Percentiles rank a stretch among this genome's conserved stretches.
phyloP scores from a whole-genome alignment of 371 early-diverging fungal genomes.

The Nosema muscidifuracis region DNA sequence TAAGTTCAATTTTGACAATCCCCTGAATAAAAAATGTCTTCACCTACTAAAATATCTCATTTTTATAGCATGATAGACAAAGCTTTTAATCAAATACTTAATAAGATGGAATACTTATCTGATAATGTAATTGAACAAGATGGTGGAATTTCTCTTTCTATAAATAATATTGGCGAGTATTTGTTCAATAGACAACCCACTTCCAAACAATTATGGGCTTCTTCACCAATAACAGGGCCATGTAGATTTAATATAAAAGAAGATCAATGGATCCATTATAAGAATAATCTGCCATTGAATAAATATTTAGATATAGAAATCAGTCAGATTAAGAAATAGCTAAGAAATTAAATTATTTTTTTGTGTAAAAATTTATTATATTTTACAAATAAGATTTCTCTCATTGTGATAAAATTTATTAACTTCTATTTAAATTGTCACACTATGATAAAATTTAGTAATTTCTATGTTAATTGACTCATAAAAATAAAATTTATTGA shows the following conservation, averaged over 20 bases:
- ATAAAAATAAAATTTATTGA: no score
- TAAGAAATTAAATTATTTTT: no score
- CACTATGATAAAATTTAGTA: no score
- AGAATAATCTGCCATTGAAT: conserved; percentile 14
- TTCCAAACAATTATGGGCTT: conserved; percentile 91
- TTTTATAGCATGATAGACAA: conserved; percentile 6
- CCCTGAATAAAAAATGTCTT: no score
- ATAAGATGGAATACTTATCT: background rate
- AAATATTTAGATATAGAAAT: conserved; percentile 25
- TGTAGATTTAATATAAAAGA: conserved; percentile 73
- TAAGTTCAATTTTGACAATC: no score
- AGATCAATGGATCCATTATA: conserved; percentile 54
- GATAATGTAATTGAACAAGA: conserved; percentile 24
- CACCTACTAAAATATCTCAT: background rate
- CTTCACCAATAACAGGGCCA: conserved; percentile 86
- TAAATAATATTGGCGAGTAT: conserved; percentile 78
- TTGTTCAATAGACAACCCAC: conserved; percentile 95
- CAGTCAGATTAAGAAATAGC: background rate
- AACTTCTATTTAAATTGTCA: no score
- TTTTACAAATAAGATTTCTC: no score
- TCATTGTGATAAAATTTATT: no score
- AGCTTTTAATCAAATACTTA: background rate
- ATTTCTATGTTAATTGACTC: no score
- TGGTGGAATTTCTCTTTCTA: conserved; percentile 77
- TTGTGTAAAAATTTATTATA: no score